Base-by-base conservation (phyloP, 2,329 filamentous ascomycete genomes). In the Nemania bipapillata region DNA sequence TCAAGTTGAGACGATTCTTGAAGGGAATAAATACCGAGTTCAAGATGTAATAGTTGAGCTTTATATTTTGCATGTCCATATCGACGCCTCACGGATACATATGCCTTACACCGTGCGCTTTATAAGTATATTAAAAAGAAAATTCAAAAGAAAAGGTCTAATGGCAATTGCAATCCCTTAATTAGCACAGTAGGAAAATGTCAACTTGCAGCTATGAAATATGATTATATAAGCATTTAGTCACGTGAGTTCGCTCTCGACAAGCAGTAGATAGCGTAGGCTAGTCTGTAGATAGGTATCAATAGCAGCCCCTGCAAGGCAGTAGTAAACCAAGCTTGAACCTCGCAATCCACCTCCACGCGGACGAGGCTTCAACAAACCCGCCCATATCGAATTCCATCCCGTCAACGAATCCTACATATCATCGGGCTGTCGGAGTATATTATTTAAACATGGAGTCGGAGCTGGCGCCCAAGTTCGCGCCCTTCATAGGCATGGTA, bases 401-500 rank as follows among this genome's bases (percentile, higher is more conserved):
- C 17, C 40, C 8, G 24, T 17, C 17, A 20, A 40, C 22, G 7
- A 26, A 30, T n/a, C 56, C 11, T 24, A n/a, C 40, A 4, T 9
- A 9, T 50, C 28, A n/a, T 45, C 57, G 20, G 20, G 42, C 22
- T 17, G 40, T 26, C 42, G 24, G 47, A 56, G 20, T 12, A 59
- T 24, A 47, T 17, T 32, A 28, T 30, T 12, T 5, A 52, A 65
- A 20, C n/a, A 70, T 81, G 68, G 84, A 86, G 74, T 87, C 87
- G 55, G 88, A 90, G 74, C 82, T 89, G 70, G 85, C 90, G 68
- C 92, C 92, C 76, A 92, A 92, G 83, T 95, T 94, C 80, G 92
- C 92, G 83, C 92, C 92, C 76, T 96, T 95, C 85, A 87, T 95
- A 80, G 92, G 92, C 85, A 93, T 95, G 91, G 92, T 94, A 85